These are phyloP conservation scores for Leucoagaricus sp. DNA, from an alignment of 1,284 basidiomycete genomes.

Conservation along the genomic window DNA sequence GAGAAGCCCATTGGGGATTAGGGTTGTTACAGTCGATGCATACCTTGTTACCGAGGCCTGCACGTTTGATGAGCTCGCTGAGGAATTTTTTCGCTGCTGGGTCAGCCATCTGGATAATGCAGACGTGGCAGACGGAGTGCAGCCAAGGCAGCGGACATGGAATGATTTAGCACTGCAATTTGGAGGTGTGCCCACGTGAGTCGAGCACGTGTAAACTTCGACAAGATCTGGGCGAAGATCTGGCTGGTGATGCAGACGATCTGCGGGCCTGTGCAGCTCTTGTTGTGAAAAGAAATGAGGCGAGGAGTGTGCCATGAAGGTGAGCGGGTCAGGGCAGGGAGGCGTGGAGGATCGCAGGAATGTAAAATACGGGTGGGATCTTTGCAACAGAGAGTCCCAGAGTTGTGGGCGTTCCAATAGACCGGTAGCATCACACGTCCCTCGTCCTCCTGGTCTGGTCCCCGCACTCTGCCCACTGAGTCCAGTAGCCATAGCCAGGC, in stretches of 20 bases:
- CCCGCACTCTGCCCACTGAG: too few relatives aligned
- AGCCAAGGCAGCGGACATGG: background rate
- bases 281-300: too few relatives aligned
- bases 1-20: slow-evolving; percentile 90
- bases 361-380: background rate
- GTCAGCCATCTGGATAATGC: slow-evolving; percentile 51
- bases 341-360: background rate
- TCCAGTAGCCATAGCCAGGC: too few relatives aligned
- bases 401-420: background rate
- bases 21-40: slow-evolving; percentile 85
- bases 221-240: slow-evolving; percentile 3
- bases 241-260: slow-evolving; percentile 5
- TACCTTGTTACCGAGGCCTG: slow-evolving; percentile 71
- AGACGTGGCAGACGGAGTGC: background rate
- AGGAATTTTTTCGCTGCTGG: slow-evolving; percentile 72
- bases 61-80: slow-evolving; percentile 72
- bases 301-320: too few relatives aligned
- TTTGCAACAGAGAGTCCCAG: background rate
- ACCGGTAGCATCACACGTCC: slow-evolving; percentile 8
- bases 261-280: too few relatives aligned
- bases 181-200: background rate
- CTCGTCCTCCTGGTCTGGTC: background rate
- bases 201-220: background rate
- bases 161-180: background rate
- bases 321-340: background rate